phyloP scores from a whole-genome alignment of 495 filamentous ascomycete genomes.

The Lepidopterella palustris region DNA sequence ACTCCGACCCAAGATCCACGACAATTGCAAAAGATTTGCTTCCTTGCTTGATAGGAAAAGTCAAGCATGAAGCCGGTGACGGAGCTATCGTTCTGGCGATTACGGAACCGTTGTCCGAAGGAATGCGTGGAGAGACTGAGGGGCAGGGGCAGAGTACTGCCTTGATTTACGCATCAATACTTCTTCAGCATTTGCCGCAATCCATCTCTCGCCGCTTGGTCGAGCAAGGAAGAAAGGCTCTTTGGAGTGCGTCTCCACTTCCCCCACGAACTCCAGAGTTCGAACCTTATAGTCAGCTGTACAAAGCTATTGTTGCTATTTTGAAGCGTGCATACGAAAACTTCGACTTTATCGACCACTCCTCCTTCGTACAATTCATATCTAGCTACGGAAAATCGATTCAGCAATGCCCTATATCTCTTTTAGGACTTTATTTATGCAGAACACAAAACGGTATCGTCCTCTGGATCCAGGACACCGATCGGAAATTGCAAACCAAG shows the following conservation, averaged over 20 bases:
- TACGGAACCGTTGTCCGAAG: conserved; percentile 64
- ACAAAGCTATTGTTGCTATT: conserved; percentile 30
- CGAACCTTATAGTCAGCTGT: conserved; percentile 57
- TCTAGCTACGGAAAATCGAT: conserved; percentile 35
- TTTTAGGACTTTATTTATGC: conserved; percentile 38
- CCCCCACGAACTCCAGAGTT: conserved; percentile 42
- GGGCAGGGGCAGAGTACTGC: conserved; percentile 12
- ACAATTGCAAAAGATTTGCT: conserved; percentile 42
- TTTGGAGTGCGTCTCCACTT: conserved; percentile 49
- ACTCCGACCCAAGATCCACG: neutral
- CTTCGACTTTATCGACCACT: conserved; percentile 25
- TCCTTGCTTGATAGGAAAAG: conserved; percentile 48
- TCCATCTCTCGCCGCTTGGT: conserved; percentile 43
- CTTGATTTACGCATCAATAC: conserved; percentile 20
- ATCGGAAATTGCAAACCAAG: conserved; percentile 30
- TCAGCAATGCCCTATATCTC: conserved; percentile 31
- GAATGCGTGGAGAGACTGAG: conserved; percentile 25
- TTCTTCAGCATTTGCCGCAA: conserved; percentile 30
- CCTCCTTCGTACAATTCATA: conserved; percentile 30
- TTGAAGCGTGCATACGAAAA: conserved; percentile 27
- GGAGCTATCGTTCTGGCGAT: conserved; percentile 53
- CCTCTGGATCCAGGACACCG: conserved; percentile 55
- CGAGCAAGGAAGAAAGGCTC: conserved; percentile 49
- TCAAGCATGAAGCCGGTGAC: conserved; percentile 60
- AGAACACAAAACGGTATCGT: conserved; percentile 54